Conservation (phyloP, 116 monocot species). For the Trichopus zeylanicus region DNA sequence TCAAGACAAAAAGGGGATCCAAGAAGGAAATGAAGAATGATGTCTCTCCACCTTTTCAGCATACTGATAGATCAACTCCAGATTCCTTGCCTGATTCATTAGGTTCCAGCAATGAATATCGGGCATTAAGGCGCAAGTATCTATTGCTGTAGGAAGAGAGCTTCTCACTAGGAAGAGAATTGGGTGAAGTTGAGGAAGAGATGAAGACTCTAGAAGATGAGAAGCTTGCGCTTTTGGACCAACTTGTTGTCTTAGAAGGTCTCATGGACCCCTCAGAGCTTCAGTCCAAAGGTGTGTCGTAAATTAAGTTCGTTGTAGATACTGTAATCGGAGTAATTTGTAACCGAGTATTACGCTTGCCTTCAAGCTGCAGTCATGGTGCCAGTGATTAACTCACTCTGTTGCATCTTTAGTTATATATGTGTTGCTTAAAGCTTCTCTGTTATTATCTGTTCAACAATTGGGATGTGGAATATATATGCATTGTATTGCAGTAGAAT, state of each 20-base stretch:
- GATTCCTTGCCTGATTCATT: slow-evolving; percentile 50
- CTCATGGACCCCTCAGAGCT: slow-evolving; percentile 55
- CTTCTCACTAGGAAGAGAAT: slow-evolving; percentile 44
- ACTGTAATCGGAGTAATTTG: not conserved
- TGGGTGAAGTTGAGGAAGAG: slow-evolving; percentile 46
- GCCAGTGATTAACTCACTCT: too few relatives aligned
- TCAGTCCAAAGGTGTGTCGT: slow-evolving; percentile 16
- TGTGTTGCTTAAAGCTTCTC: too few relatives aligned
- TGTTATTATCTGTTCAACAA: too few relatives aligned
- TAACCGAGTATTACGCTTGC: too few relatives aligned
- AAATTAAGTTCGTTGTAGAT: not conserved
- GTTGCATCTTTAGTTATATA: too few relatives aligned
- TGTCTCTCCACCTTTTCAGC: slow-evolving; percentile 20
- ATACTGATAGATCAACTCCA: slow-evolving; percentile 33
- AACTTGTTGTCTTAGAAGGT: slow-evolving; percentile 83
- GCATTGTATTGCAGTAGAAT: too few relatives aligned
- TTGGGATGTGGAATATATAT: too few relatives aligned
- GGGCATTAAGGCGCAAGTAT: slow-evolving; percentile 62
- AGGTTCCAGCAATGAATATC: slow-evolving; percentile 37
- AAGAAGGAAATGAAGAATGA: slow-evolving; percentile 40
- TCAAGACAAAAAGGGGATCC: slow-evolving; percentile 25
- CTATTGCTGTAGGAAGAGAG: slow-evolving; percentile 79
- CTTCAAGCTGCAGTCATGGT: too few relatives aligned
- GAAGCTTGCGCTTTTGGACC: slow-evolving; percentile 65
- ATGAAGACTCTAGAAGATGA: slow-evolving; percentile 60